phyloP scores from a whole-genome alignment of 192 early-diverging fungal genomes.

The Coemansia sp. region DNA sequence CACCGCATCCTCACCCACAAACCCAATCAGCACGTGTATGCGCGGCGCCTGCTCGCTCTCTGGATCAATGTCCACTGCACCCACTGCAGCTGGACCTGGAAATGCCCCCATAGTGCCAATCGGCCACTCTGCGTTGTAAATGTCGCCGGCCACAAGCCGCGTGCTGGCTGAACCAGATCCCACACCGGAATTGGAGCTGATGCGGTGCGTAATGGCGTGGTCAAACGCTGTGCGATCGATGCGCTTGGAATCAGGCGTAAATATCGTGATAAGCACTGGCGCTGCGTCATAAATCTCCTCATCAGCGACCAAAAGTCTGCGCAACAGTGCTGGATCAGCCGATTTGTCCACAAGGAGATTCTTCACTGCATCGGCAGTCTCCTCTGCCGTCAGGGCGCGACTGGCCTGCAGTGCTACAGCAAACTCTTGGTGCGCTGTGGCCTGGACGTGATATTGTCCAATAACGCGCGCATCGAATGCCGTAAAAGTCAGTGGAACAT shows the following conservation, averaged over 20 bases:
- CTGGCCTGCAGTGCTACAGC: slow-evolving; percentile 49
- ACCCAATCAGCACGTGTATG: slow-evolving; percentile 47
- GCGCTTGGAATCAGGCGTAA: slow-evolving; percentile 30
- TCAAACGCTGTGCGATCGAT: slow-evolving; percentile 46
- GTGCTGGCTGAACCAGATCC: not conserved
- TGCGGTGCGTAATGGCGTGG: slow-evolving; percentile 17
- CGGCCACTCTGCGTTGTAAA: slow-evolving; percentile 42
- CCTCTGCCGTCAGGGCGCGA: slow-evolving; percentile 6
- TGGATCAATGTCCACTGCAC: not conserved
- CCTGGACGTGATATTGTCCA: slow-evolving; percentile 47
- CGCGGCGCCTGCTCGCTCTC: slow-evolving; percentile 18
- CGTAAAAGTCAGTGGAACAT: slow-evolving; percentile 33
- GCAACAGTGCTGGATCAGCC: not conserved
- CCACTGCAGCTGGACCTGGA: not conserved
- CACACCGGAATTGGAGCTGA: slow-evolving; percentile 1
- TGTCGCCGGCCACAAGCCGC: slow-evolving; percentile 28
- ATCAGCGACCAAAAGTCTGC: slow-evolving; percentile 43
- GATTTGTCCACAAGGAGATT: not conserved
- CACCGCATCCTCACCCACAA: slow-evolving; percentile 51
- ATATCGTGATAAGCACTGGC: slow-evolving; percentile 41
- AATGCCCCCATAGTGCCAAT: slow-evolving; percentile 25
- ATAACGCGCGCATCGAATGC: slow-evolving; percentile 46
- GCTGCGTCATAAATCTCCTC: slow-evolving; percentile 52
- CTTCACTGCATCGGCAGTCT: slow-evolving; percentile 8
- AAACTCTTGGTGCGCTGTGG: slow-evolving; percentile 53